phyloP scores from a whole-genome alignment of 345 rosid species.

The Gossypium ekmanianum region DNA sequence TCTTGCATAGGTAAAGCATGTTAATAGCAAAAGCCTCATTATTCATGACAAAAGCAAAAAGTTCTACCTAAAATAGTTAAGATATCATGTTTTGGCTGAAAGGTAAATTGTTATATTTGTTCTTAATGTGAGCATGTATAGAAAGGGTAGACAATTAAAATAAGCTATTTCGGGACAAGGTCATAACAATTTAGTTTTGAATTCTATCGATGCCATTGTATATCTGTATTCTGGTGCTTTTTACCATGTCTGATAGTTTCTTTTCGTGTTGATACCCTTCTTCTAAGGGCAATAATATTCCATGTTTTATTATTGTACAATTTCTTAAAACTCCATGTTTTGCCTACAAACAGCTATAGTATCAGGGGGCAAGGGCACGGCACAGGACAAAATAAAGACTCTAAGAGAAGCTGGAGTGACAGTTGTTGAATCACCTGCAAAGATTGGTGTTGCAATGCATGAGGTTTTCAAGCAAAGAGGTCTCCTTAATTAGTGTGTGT shows the following conservation, averaged over 20 bases:
- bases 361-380: slow-evolving; percentile 94
- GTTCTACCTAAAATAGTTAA: neutral
- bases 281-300: neutral
- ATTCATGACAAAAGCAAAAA: neutral
- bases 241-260: neutral
- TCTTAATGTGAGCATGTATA: neutral
- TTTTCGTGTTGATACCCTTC: neutral
- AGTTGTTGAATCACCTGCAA: slow-evolving; percentile 93
- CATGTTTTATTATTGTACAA: neutral
- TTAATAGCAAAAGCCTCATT: neutral
- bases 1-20: neutral
- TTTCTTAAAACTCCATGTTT: neutral
- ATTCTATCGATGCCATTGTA: neutral
- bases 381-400: slow-evolving; percentile 85
- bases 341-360: slow-evolving; percentile 63
- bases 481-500: slow-evolving; percentile 29
- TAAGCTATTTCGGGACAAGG: neutral
- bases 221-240: neutral
- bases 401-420: slow-evolving; percentile 84
- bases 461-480: slow-evolving; percentile 78
- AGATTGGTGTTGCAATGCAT: slow-evolving; percentile 75
- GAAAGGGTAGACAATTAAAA: neutral
- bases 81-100: too few species aligned
- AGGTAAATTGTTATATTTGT: neutral
- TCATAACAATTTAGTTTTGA: neutral